Evolutionary conservation across 2,329 filamentous ascomycete genomes (phyloP), one percentile per base, ranked within the genome.

Genomic region (Arthrinium puccinioides): DNA sequence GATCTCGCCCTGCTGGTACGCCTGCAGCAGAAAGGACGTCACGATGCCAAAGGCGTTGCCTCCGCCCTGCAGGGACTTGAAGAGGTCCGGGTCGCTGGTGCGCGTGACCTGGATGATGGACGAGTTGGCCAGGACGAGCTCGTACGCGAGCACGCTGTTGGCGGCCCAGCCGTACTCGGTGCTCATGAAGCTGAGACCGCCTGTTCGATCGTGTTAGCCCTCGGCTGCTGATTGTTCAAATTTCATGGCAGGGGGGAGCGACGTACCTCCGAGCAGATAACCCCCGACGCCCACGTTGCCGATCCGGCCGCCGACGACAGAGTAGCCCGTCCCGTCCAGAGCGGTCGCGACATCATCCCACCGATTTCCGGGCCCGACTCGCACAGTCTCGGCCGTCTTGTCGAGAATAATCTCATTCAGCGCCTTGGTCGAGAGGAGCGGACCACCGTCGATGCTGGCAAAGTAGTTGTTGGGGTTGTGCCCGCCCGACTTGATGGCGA

Each of bases 401-500:
- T 67, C 56, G 14, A 69, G 53, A 0, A 53, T 48, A 9, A 72
- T 51, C 36, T 63, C 49, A 32, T 71, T 54, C 13, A 69, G 60
- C 4, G 62, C 54, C 40, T 56, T 59, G 9, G 72, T 61, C 13
- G 71, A 71, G 43, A 79, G 66, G 5, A 72, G 52, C 2, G 72
- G 57, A 0, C 70, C 71, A 2, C 56, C 64, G 11, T 64, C 52
- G 32, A 71, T 67, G 44, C 66, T 78, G 2, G 73, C 64, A 26
- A 67, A 69, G 42, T 68, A 67, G 14, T 69, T 61, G 47, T 76
- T 75, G 4, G 72, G 68, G 39, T 70, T 72, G 53, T 79, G 74
- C 1, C 75, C 76, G 20, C 74, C 75, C 7, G 69, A 70, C 45
- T 74, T 72, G 45, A 75, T 55, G 6, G 74, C 73, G 44, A 79